phyloP scores from a whole-genome alignment of 169 alveolate genomes.

The Plasmodium gaboni region DNA sequence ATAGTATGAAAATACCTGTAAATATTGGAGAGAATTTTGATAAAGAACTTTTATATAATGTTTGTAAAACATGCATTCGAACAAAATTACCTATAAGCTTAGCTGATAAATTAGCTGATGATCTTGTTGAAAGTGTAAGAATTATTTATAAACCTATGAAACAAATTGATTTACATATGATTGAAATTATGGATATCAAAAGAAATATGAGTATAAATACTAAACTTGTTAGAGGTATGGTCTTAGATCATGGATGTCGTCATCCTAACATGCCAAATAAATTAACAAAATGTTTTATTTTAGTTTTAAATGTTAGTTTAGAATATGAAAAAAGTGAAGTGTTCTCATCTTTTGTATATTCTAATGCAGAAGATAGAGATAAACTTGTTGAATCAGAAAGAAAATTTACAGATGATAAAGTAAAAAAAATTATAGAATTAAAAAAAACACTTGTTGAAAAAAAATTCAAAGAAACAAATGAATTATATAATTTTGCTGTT shows the following conservation, averaged over 20 bases:
- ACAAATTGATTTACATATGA: slow-evolving; percentile 97
- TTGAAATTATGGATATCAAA: slow-evolving; percentile 98
- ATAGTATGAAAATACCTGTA: slow-evolving; percentile 85
- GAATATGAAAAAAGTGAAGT: slow-evolving; percentile 99
- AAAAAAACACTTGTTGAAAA: slow-evolving; percentile 92
- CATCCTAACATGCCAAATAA: slow-evolving; percentile 99
- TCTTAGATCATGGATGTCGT: slow-evolving; percentile 98
- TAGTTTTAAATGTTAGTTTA: slow-evolving; percentile 97
- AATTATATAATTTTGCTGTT: slow-evolving; percentile 92
- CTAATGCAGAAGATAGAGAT: slow-evolving; percentile 98
- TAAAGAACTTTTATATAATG: slow-evolving; percentile 93
- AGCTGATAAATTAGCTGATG: slow-evolving; percentile 96
- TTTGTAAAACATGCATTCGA: slow-evolving; percentile 95
- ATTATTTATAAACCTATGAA: slow-evolving; percentile 79
- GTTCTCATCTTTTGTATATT: slow-evolving; percentile 96
- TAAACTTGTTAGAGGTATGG: slow-evolving; percentile 93
- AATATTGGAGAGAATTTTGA: slow-evolving; percentile 81
- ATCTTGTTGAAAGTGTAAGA: slow-evolving; percentile 95
- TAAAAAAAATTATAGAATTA: slow-evolving; percentile 95
- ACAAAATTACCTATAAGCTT: slow-evolving; percentile 93
- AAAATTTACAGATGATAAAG: slow-evolving; percentile 97
- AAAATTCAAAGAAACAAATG: slow-evolving; percentile 83
- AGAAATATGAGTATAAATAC: slow-evolving; percentile 97
- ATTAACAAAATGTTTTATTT: slow-evolving; percentile 95
- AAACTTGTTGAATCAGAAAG: slow-evolving; percentile 96